These are phyloP conservation scores for Aspergillus amoenus DNA, from an alignment of 2,329 filamentous ascomycete species.

Conservation along the genomic window DNA sequence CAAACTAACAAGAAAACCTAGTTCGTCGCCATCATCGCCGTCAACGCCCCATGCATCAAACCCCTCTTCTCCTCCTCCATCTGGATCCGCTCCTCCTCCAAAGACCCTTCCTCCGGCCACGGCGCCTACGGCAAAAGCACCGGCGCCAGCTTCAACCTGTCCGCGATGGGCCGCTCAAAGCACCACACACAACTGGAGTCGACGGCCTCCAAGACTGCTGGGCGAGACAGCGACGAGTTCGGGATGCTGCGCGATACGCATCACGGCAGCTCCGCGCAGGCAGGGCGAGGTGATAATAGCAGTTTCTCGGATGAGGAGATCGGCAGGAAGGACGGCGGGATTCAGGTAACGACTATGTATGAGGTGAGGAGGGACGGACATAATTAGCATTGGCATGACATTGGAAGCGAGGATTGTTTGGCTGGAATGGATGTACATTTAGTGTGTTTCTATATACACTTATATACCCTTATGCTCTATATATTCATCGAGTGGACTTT, in stretches of 20 bases:
- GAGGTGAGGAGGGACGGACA: slow-evolving; percentile 13
- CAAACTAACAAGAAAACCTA: slow-evolving; percentile 12
- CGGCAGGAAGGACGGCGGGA: slow-evolving; percentile 14
- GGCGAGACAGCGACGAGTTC: slow-evolving; percentile 13
- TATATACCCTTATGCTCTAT: background rate
- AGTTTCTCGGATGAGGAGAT: slow-evolving; percentile 14
- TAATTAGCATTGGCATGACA: too few relatives aligned
- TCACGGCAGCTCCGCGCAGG: background rate
- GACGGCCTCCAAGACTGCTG: background rate
- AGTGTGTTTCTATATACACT: background rate
- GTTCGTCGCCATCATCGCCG: slow-evolving; percentile 47
- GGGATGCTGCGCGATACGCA: slow-evolving; percentile 7
- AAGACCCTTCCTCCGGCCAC: slow-evolving; percentile 4
- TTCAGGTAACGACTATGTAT: slow-evolving; percentile 23
- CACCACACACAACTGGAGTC: slow-evolving; percentile 5
- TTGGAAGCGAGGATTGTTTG: background rate
- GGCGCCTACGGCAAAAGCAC: background rate
- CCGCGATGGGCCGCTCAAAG: slow-evolving; percentile 8
- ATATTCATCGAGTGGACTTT: background rate
- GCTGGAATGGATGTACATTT: background rate
- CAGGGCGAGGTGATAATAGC: background rate
- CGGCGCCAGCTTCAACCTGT: slow-evolving; percentile 9
- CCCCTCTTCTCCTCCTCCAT: slow-evolving; percentile 36
- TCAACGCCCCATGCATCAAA: slow-evolving; percentile 45
- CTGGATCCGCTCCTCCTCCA: slow-evolving; percentile 18